Conservation (phyloP, 495 filamentous ascomycete species). For the Xylaria grammica region DNA sequence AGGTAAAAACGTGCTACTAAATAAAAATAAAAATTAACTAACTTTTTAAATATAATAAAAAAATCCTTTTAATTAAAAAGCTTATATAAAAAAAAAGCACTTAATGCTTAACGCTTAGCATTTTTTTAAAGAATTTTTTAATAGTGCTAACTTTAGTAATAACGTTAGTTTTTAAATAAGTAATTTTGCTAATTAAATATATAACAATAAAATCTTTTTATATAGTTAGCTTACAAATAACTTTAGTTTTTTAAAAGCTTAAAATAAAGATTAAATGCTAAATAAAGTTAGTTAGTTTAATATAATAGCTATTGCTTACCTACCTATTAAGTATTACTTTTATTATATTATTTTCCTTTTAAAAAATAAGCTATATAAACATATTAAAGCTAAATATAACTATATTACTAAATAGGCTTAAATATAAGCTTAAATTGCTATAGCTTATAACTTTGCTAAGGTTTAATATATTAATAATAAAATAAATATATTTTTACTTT, state of each 20-base stretch:
- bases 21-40: too few relatives aligned
- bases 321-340: not conserved
- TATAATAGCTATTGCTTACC: not conserved
- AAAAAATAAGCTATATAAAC: too few relatives aligned
- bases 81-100: not conserved
- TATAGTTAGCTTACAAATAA: not conserved
- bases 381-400: constrained; percentile 1
- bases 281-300: not conserved
- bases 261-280: not conserved
- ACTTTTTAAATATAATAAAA: not conserved
- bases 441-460: not conserved
- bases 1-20: too few relatives aligned
- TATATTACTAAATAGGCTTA: not conserved
- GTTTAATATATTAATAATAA: too few relatives aligned
- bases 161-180: constrained; percentile 2
- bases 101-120: not conserved
- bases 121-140: not conserved
- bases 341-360: not conserved
- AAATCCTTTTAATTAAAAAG: constrained; percentile 7
- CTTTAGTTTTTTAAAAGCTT: not conserved
- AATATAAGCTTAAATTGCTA: not conserved
- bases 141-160: not conserved
- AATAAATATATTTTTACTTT: not conserved
- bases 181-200: constrained; percentile 2
- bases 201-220: not conserved